Evolutionary conservation across 257 asterid genomes (phyloP).

Genomic region (Eustoma russellianum): DNA sequence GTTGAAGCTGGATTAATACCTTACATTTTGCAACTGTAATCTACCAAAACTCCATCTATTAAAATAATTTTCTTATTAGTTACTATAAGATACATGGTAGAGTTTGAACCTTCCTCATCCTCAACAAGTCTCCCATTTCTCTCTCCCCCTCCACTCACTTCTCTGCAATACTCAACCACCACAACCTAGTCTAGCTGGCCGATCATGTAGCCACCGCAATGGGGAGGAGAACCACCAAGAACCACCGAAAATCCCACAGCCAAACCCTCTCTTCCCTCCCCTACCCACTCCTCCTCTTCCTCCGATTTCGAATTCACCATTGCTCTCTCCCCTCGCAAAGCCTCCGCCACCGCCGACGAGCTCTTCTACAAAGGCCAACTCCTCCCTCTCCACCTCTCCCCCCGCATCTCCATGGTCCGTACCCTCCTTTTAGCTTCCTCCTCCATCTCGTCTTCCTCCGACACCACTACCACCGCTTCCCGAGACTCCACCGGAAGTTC

Average conservation of each 20-base stretch:
- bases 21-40: too few relatives aligned
- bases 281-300: conserved; percentile 56
- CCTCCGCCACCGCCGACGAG: conserved; percentile 63
- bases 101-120: too few relatives aligned
- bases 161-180: not conserved
- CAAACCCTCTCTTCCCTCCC: conserved; percentile 81
- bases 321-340: conserved; percentile 42
- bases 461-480: conserved; percentile 69
- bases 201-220: conserved; percentile 24
- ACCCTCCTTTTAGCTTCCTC: conserved; percentile 57
- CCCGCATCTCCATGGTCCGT: conserved; percentile 76
- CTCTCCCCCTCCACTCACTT: not conserved
- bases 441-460: conserved; percentile 62
- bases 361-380: conserved; percentile 86
- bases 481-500: conserved; percentile 54
- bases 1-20: too few relatives aligned
- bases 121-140: not conserved
- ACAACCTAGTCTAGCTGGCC: not conserved
- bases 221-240: conserved; percentile 43
- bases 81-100: too few relatives aligned
- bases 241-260: conserved; percentile 42
- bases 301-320: conserved; percentile 80
- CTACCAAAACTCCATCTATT: too few relatives aligned
- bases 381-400: conserved; percentile 77
- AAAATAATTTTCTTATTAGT: too few relatives aligned